Conservation (phyloP, 805 yeast species). For the Wickerhamomyces rabaulensis region DNA sequence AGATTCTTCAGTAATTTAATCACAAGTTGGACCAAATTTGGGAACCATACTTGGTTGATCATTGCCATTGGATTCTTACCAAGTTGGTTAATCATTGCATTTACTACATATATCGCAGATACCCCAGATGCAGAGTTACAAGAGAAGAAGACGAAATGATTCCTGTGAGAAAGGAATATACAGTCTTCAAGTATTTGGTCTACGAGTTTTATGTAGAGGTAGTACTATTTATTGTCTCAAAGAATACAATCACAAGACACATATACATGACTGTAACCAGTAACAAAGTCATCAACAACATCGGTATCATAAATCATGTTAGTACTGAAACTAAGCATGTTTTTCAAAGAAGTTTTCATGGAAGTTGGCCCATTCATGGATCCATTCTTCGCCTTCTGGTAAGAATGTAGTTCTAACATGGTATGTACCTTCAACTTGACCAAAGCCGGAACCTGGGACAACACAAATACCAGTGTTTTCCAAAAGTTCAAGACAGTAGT, state of each 20-base stretch:
- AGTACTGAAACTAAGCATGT: neutral
- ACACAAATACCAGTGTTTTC: conserved; percentile 93
- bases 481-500: conserved; percentile 79
- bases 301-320: neutral
- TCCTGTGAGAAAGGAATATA: neutral
- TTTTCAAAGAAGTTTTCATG: conserved; percentile 59
- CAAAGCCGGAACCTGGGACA: conserved; percentile 97
- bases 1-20: conserved; percentile 44
- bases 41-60: conserved; percentile 84
- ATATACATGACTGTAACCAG: neutral
- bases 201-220: too few relatives aligned
- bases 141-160: conserved; percentile 7
- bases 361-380: conserved; percentile 70
- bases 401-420: conserved; percentile 95
- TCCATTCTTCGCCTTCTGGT: conserved; percentile 94
- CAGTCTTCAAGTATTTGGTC: neutral
- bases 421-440: conserved; percentile 83
- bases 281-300: neutral
- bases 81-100: conserved; percentile 52
- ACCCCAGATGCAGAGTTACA: neutral
- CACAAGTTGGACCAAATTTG: conserved; percentile 60
- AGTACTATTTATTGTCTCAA: neutral
- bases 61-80: conserved; percentile 78
- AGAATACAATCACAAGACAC: neutral
- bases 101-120: conserved; percentile 18